Conservation (phyloP, 2,329 filamentous ascomycete genomes). For the Diaporthe sp. region DNA sequence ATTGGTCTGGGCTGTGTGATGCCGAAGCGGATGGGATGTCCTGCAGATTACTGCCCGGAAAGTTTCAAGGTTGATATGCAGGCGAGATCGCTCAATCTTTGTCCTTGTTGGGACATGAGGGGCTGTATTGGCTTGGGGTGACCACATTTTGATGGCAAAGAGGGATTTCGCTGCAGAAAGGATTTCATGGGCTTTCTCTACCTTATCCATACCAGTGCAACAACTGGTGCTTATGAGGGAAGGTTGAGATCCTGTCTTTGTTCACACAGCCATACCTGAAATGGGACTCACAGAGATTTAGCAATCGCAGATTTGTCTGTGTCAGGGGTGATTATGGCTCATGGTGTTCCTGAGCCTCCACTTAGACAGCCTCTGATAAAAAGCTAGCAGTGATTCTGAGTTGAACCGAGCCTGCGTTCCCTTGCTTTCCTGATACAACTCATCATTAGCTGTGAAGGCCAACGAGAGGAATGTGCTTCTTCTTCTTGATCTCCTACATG, state of each 20-base stretch:
- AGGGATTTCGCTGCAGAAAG: not conserved
- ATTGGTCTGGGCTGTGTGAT: too few species aligned
- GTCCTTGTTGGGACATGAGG: too few species aligned
- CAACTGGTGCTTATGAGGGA: rapidly evolving
- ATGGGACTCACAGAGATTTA: not conserved
- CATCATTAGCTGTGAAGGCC: not conserved
- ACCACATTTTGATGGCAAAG: too few species aligned
- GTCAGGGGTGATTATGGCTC: not conserved
- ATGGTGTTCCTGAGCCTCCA: not conserved
- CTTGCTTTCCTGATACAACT: not conserved
- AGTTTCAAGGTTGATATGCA: not conserved
- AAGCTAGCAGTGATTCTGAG: not conserved
- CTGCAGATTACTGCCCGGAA: not conserved
- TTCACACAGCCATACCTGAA: not conserved
- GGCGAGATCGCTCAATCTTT: not conserved
- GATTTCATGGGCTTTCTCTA: rapidly evolving
- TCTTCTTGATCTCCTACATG: not conserved
- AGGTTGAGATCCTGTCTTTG: not conserved
- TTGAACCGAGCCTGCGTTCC: not conserved
- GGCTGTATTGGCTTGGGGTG: not conserved
- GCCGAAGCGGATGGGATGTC: not conserved
- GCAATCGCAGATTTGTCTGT: not conserved
- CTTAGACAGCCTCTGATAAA: too few species aligned
- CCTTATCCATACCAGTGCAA: not conserved
- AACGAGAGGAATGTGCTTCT: not conserved